Evolutionary conservation across 2,329 filamentous ascomycete genomes (phyloP).

Genomic region (Teratosphaeria viscida): DNA sequence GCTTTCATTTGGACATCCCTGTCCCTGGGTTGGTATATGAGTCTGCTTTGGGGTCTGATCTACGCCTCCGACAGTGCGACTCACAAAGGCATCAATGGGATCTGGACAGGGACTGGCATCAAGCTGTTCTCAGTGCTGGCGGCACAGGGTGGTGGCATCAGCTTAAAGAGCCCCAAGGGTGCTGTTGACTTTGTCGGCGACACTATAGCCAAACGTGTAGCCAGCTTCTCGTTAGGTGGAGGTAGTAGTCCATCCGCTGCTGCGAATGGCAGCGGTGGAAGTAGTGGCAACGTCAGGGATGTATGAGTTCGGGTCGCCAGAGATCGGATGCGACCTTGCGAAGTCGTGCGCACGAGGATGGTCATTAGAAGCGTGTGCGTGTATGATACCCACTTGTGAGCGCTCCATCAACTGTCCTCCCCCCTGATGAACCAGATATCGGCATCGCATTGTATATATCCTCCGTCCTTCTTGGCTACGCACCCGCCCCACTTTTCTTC

Average conservation of each 20-base stretch:
- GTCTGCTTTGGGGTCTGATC: conserved; percentile 83
- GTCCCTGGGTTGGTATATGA: conserved; percentile 91
- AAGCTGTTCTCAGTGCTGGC: conserved; percentile 75
- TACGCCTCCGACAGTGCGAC: conserved; percentile 78
- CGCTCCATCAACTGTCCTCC: background rate
- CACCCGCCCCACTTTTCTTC: background rate
- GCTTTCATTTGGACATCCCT: conserved; percentile 91
- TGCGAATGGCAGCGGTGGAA: background rate
- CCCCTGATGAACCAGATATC: too few relatives aligned
- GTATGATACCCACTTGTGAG: background rate
- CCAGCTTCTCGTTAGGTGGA: conserved; percentile 31
- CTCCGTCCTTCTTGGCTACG: too few relatives aligned
- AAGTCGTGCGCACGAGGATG: background rate
- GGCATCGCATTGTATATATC: too few relatives aligned
- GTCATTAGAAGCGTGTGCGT: background rate
- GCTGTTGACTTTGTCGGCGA: conserved; percentile 90
- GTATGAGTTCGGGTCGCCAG: background rate
- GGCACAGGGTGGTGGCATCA: conserved; percentile 44
- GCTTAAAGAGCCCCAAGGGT: conserved; percentile 68
- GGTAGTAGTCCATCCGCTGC: background rate
- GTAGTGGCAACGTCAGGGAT: background rate
- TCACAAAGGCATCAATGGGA: conserved; percentile 68
- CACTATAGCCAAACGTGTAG: conserved; percentile 78
- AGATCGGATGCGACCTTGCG: background rate
- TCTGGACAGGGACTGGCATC: conserved; percentile 88